Conservation (phyloP, 108 stramenopile genomes). For the Nitzschia inconspicua region DNA sequence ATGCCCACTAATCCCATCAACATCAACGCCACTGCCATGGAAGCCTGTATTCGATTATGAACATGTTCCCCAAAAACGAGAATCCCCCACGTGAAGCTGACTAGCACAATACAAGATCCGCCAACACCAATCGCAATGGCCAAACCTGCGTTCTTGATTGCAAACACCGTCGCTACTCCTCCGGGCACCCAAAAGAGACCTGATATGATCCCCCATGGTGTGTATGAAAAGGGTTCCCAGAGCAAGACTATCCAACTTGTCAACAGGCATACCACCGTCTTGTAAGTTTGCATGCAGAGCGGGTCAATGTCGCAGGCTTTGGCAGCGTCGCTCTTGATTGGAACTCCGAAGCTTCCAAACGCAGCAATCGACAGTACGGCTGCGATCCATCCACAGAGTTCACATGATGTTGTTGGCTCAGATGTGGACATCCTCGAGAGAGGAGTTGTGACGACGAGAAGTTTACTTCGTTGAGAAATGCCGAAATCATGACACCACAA, state of each 20-base stretch:
- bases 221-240: constrained; percentile 49
- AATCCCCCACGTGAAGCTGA: constrained; percentile 78
- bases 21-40: constrained; percentile 54
- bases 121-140: constrained; percentile 78
- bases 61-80: constrained; percentile 71
- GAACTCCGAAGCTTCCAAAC: constrained; percentile 85
- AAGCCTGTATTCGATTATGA: constrained; percentile 31
- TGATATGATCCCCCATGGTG: constrained; percentile 76
- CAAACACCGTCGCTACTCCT: constrained; percentile 71
- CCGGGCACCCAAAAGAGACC: constrained; percentile 75
- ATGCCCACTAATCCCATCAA: constrained; percentile 69
- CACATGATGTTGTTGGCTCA: constrained; percentile 15
- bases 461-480: too few species aligned
- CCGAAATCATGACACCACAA: not conserved
- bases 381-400: constrained; percentile 49
- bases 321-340: constrained; percentile 64
- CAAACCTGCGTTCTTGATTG: constrained; percentile 73
- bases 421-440: too few species aligned
- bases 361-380: constrained; percentile 55
- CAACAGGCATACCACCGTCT: constrained; percentile 72
- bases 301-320: constrained; percentile 73
- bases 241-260: constrained; percentile 55
- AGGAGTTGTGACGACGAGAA: too few species aligned
- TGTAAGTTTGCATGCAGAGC: constrained; percentile 86
- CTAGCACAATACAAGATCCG: constrained; percentile 71